Base-by-base conservation (phyloP, 73 alveolate species). In the Paramecium biaurelia region DNA sequence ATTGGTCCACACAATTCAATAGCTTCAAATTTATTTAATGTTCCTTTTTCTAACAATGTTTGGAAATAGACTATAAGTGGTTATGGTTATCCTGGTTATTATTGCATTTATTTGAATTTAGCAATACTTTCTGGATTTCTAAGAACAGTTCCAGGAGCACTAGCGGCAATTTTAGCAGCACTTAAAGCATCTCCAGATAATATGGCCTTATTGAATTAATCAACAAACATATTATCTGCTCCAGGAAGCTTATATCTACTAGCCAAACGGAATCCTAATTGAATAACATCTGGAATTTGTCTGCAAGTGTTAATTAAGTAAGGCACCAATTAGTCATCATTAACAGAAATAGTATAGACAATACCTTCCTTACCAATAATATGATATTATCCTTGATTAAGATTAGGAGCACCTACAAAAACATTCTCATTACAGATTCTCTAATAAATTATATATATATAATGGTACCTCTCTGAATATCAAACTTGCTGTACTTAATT, bases 151-250 rank as follows among this genome's bases (percentile, higher is more conserved):
- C 99, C 99, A 63, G 99, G 99, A 8, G 99, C 99, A 70, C 96
- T 98, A 9, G 98, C 97, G 11, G 99, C 99, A 57, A 98, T 96
- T 95, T 95, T 96, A 45, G 99, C 99, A 28, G 99, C 99, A 57
- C 97, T 98, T 47, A 92, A 96, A 76, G 92, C 95, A 94, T 98
- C 99, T 38, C 99, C 99, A 43, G 95, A 68, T 90, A 97, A 97
- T 79, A 98, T 86, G 85, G 94, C 95, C 89, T 96, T 96, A 89
- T 98, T 96, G 93, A 98, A 98, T 79, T 97, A 96, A 59, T 97
- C 95, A 93, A 93, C 95, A 92, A 98, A 98, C 87, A 98, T 95
- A 74, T 96, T 95, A 53, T 98, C 99, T 47, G 99, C 99, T 18
- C 99, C 99, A 26, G 98, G 98, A 37, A 98, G 97, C 49, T 93